These are phyloP conservation scores for Orbilia ellipsospora DNA, from an alignment of 2,329 filamentous ascomycete genomes.

Conservation along the genomic window DNA sequence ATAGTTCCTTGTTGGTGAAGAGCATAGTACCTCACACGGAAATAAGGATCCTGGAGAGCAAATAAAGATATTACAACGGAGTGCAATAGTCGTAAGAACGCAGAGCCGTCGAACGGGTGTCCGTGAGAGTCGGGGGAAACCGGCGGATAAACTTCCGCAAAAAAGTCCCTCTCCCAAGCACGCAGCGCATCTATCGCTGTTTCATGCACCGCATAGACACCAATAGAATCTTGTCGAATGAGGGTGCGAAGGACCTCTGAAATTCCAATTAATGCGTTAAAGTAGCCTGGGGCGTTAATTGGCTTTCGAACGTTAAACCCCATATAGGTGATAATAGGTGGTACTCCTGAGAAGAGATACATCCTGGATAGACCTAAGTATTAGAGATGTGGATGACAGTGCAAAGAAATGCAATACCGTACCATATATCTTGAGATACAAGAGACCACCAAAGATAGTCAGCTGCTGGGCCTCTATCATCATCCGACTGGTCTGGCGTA, in stretches of 20 bases:
- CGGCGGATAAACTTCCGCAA: constrained; percentile 32
- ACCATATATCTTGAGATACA: constrained; percentile 57
- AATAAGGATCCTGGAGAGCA: constrained; percentile 36
- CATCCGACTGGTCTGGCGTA: constrained; percentile 44
- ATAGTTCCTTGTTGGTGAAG: constrained; percentile 31
- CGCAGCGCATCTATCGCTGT: constrained; percentile 45
- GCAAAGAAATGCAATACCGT: background rate
- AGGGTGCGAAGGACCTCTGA: constrained; percentile 57
- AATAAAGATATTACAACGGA: constrained; percentile 54
- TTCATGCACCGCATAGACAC: constrained; percentile 14
- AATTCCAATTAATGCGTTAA: constrained; percentile 52
- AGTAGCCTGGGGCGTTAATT: constrained; percentile 30
- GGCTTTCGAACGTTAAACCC: constrained; percentile 56
- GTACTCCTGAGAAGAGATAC: constrained; percentile 57
- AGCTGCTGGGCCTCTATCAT: constrained; percentile 43
- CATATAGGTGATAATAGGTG: constrained; percentile 56
- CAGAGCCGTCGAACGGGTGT: constrained; percentile 45
- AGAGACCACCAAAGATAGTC: constrained; percentile 57
- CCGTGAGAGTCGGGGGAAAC: background rate
- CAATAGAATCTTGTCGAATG: constrained; percentile 55
- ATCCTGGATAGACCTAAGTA: constrained; percentile 38
- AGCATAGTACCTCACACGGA: constrained; percentile 22
- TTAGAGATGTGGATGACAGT: background rate
- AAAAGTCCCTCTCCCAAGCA: constrained; percentile 50
- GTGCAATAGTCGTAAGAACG: constrained; percentile 51